Evolutionary conservation across 768 basidiomycete genomes (phyloP).

Genomic region (Boletus pseudo-olivaceus): DNA sequence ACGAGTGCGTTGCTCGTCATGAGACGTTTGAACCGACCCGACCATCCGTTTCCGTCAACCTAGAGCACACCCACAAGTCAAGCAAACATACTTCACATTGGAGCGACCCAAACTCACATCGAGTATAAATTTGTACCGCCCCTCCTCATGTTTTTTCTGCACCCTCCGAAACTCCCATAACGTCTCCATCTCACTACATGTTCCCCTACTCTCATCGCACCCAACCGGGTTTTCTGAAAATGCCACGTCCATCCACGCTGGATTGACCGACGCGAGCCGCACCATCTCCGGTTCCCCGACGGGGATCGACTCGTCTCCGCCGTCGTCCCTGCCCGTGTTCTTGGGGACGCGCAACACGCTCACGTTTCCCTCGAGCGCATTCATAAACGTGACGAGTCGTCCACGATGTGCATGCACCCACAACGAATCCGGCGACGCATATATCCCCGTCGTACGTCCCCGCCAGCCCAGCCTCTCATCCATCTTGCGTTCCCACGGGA

Average conservation of each 20-base stretch:
- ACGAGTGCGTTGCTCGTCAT: constrained; percentile 60
- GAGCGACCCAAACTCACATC: constrained; percentile 39
- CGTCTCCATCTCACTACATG: constrained; percentile 42
- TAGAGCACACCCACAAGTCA: constrained; percentile 14
- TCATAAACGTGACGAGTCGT: constrained; percentile 43
- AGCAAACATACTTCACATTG: not conserved
- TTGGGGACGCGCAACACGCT: constrained; percentile 36
- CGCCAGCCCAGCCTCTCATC: constrained; percentile 69
- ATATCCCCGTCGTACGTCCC: constrained; percentile 69
- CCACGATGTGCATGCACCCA: constrained; percentile 54
- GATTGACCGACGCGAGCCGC: constrained; percentile 42
- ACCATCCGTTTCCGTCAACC: constrained; percentile 69
- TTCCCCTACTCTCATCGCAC: constrained; percentile 33
- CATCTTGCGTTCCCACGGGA: constrained; percentile 60
- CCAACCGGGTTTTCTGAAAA: constrained; percentile 44
- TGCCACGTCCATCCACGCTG: constrained; percentile 57
- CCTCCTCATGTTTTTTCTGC: constrained; percentile 47
- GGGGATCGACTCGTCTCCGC: constrained; percentile 13
- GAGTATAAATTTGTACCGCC: constrained; percentile 57
- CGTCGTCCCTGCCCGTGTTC: not conserved
- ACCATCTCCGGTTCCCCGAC: constrained; percentile 36
- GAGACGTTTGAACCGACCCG: constrained; percentile 63
- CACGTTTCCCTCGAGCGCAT: constrained; percentile 38
- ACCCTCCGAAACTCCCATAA: constrained; percentile 49
- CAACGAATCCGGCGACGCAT: constrained; percentile 33